phyloP scores from a whole-genome alignment of 495 filamentous ascomycete species.

The Penicillium argentinense region DNA sequence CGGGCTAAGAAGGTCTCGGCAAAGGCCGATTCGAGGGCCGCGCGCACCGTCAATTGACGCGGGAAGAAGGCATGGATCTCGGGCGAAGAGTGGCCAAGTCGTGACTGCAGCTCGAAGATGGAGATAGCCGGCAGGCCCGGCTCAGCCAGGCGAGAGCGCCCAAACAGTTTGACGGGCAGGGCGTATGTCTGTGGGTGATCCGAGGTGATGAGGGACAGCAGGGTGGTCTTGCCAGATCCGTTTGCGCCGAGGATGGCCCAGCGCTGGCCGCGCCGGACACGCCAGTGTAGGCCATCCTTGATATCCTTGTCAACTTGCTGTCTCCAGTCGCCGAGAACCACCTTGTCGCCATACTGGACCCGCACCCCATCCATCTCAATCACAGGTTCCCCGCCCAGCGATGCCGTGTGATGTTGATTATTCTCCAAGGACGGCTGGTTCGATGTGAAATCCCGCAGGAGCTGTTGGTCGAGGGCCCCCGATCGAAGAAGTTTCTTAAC shows the following conservation, averaged over 20 bases:
- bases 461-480: conserved; percentile 30
- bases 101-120: conserved; percentile 86
- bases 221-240: conserved; percentile 79
- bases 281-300: conserved; percentile 73
- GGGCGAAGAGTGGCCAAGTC: conserved; percentile 88
- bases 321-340: conserved; percentile 77
- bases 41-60: conserved; percentile 68
- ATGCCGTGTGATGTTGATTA: neutral
- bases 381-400: conserved; percentile 56
- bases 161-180: conserved; percentile 81
- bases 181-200: conserved; percentile 96
- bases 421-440: conserved; percentile 5
- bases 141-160: conserved; percentile 73
- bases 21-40: conserved; percentile 80
- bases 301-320: conserved; percentile 48
- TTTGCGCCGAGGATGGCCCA: conserved; percentile 94
- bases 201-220: conserved; percentile 87
- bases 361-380: conserved; percentile 83
- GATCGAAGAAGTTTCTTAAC: too few relatives aligned
- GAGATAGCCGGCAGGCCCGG: conserved; percentile 73
- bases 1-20: conserved; percentile 78
- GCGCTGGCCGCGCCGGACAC: conserved; percentile 74
- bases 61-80: conserved; percentile 95
- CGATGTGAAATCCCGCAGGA: conserved; percentile 29
- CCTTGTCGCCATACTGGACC: conserved; percentile 76